Percentiles rank a stretch among this genome's conserved stretches.
These are phyloP conservation scores for Lentinula guzmanii DNA, from an alignment of 768 basidiomycete species.

Conservation along the genomic window DNA sequence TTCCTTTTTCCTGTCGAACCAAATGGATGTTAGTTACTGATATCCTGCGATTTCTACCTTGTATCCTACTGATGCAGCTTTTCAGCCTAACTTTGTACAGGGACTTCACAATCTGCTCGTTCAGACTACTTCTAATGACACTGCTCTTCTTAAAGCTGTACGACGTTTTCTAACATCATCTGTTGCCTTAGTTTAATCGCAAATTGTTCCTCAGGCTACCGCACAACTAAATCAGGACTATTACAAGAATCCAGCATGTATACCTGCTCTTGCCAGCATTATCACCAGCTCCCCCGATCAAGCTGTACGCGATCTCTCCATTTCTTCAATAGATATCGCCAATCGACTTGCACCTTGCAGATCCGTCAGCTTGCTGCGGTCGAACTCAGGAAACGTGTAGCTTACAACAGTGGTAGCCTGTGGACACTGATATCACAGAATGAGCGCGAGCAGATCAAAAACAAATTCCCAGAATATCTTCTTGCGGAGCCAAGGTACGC, in stretches of 20 bases:
- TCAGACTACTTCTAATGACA: constrained; percentile 86
- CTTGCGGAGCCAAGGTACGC: constrained; percentile 73
- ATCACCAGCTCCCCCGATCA: constrained; percentile 80
- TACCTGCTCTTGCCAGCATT: constrained; percentile 85
- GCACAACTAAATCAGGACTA: constrained; percentile 85
- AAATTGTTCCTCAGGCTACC: constrained; percentile 52
- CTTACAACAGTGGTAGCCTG: constrained; percentile 69
- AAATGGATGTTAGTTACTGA: constrained; percentile 45
- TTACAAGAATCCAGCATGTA: constrained; percentile 88
- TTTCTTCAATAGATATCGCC: background rate
- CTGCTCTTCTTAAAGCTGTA: constrained; percentile 83
- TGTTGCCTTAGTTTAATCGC: constrained; percentile 5
- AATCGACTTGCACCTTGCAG: constrained; percentile 33
- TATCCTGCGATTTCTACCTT: constrained; percentile 7
- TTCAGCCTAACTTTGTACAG: constrained; percentile 69
- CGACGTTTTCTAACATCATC: constrained; percentile 24
- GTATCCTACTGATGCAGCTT: constrained; percentile 14
- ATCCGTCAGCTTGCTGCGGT: constrained; percentile 96
- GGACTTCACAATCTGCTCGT: constrained; percentile 79
- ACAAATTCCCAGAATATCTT: constrained; percentile 71
- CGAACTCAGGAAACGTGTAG: constrained; percentile 90
- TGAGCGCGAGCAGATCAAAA: constrained; percentile 80
- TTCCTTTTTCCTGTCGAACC: constrained; percentile 9
- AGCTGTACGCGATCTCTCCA: constrained; percentile 50
- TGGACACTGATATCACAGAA: constrained; percentile 71